Base-by-base conservation (phyloP, 371 early-diverging fungal species). In the Syncephalastrum sp. region DNA sequence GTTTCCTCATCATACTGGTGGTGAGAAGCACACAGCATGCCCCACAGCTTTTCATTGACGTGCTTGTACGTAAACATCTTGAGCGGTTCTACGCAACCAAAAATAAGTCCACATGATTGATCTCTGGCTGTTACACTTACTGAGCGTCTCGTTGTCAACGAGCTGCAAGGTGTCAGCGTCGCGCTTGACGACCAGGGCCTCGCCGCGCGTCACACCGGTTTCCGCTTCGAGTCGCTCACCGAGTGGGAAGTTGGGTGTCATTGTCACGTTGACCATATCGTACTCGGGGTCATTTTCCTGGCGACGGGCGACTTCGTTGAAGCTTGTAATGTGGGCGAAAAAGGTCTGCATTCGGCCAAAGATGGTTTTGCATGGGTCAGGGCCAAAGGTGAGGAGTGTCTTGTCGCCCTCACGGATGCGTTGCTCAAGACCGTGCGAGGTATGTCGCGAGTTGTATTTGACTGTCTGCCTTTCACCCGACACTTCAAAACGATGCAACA, bases 231-330 rank as follows among this genome's bases (percentile, higher is more conserved):
- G 53, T 4, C 29, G 21, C 24, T 56, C 57, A 3, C 82, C 68
- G 10, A 82, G 54, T 3, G 86, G 85, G 55, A 84, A 87, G 57
- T 84, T 82, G n/a, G 81, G 75, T 6, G 88, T 83, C 27, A 84
- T 71, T 16, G 86, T 82, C 1, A 87, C 85, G 42, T 79, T 82
- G 12, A 85, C 85, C 68, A 76, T 68, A 27, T 79, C 80, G 54
- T 69, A 76, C 51, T 76, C 77, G n/a, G 80, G 68, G 60, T 79
- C 76, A 5, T 48, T 8, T 33, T 76, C 80, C 50, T 67, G 64
- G 8, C 62, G 23, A 12, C 58, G 53, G 29, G 63, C 66, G 33
- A 70, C 70, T 5, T 60, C 19, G 1, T 64, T 57, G 50, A 69
- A 70, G 33, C 67, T 70, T 8, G 68, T 56, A 19, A 78, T 65